Evolutionary conservation across 1,139 yeast species (phyloP).

Genomic region (Pichiaceae sp.): DNA sequence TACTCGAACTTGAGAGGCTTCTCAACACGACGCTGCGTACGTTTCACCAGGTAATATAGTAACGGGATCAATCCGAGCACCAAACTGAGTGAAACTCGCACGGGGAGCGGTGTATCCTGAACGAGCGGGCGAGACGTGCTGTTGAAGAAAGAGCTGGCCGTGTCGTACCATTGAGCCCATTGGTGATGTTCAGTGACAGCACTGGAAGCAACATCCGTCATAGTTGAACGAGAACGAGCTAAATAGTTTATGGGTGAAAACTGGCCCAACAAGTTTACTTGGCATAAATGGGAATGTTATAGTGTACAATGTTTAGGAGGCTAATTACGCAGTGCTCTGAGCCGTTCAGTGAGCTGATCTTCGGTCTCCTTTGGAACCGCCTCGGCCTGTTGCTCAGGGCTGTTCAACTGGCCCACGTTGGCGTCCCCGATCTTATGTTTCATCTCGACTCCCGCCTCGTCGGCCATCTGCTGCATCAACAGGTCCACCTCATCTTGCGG

Average conservation of each 20-base stretch:
- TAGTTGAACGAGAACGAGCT: neutral
- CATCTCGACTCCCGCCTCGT: slow-evolving; percentile 93
- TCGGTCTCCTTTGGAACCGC: slow-evolving; percentile 52
- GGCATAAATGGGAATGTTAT: neutral
- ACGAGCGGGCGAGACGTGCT: neutral
- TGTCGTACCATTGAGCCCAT: slow-evolving; percentile 4
- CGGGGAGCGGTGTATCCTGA: slow-evolving; percentile 12
- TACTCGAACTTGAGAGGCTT: slow-evolving; percentile 41
- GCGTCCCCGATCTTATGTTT: slow-evolving; percentile 50
- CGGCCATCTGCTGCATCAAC: slow-evolving; percentile 89
- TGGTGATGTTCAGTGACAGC: neutral
- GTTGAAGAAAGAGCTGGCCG: slow-evolving; percentile 1
- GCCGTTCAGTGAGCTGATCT: slow-evolving; percentile 77
- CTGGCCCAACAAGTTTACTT: too few species aligned
- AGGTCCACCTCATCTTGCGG: slow-evolving; percentile 96
- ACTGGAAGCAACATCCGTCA: neutral
- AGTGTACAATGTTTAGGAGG: too few species aligned
- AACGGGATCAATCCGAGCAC: slow-evolving; percentile 16
- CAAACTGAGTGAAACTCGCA: slow-evolving; percentile 21
- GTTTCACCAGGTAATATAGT: slow-evolving; percentile 15
- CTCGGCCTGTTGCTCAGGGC: slow-evolving; percentile 10
- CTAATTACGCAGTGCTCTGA: slow-evolving; percentile 63
- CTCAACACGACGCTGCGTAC: slow-evolving; percentile 21
- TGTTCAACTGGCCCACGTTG: slow-evolving; percentile 30
- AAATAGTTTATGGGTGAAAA: neutral